phyloP scores from a whole-genome alignment of 2,329 filamentous ascomycete genomes.

The Exophiala bonariae region DNA sequence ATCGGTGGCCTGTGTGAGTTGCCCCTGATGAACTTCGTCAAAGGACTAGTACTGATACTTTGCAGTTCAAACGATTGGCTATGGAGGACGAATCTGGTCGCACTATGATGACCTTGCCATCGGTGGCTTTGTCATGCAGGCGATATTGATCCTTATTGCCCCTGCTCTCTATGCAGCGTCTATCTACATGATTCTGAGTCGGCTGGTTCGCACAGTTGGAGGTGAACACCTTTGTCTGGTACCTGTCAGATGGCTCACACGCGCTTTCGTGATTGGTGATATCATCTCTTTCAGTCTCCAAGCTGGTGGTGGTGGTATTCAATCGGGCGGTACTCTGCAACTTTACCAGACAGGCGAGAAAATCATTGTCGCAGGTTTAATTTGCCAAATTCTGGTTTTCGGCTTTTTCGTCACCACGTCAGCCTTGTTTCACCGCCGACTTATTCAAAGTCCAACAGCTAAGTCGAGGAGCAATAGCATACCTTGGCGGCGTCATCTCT shows the following conservation, averaged over 20 bases:
- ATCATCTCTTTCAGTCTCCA: conserved; percentile 47
- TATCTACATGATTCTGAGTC: conserved; percentile 47
- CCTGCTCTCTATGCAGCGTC: conserved; percentile 48
- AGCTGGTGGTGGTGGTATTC: conserved; percentile 37
- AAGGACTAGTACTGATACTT: background rate
- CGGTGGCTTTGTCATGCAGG: conserved; percentile 31
- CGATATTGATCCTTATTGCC: conserved; percentile 46
- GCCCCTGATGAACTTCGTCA: too few relatives aligned
- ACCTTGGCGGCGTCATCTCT: conserved; percentile 39
- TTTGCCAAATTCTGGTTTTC: conserved; percentile 60
- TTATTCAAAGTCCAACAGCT: conserved; percentile 35
- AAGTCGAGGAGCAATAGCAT: conserved; percentile 25
- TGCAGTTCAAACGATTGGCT: conserved; percentile 53
- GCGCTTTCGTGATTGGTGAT: conserved; percentile 43
- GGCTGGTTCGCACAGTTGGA: conserved; percentile 40
- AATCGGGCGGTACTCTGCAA: conserved; percentile 19
- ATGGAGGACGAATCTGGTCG: conserved; percentile 56
- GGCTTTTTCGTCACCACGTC: conserved; percentile 54
- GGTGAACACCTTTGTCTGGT: conserved; percentile 36
- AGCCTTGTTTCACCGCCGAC: conserved; percentile 49
- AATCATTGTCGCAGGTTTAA: conserved; percentile 53
- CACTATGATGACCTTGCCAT: conserved; percentile 28
- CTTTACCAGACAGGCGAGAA: conserved; percentile 11
- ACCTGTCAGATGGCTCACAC: conserved; percentile 37
- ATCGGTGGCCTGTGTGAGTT: conserved; percentile 52